phyloP scores from a whole-genome alignment of 768 basidiomycete genomes.

The Suillus sp. region DNA sequence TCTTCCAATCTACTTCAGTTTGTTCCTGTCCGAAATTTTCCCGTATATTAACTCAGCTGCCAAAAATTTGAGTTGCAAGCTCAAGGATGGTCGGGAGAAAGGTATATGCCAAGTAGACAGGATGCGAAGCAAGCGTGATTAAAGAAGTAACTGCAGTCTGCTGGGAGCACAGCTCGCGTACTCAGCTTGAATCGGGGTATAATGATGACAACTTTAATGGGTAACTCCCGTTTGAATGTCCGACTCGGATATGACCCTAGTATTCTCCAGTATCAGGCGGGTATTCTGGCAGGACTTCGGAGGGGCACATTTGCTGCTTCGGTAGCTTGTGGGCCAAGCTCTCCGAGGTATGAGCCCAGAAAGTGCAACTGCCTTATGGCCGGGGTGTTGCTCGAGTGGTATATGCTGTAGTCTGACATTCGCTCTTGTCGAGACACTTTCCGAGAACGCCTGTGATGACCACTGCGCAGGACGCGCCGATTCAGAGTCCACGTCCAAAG shows the following conservation, averaged over 20 bases:
- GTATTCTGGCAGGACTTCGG: constrained; percentile 95
- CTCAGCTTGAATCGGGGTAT: too few relatives aligned
- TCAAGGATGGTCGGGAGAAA: constrained; percentile 96
- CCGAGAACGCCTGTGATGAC: constrained; percentile 96
- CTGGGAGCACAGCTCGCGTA: too few relatives aligned
- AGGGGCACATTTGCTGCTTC: constrained; percentile 88
- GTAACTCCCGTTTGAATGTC: constrained; percentile 79
- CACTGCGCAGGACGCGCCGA: constrained; percentile 93
- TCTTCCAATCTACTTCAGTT: constrained; percentile 88
- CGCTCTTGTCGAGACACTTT: constrained; percentile 75
- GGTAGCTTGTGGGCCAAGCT: constrained; percentile 78
- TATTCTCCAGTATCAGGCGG: constrained; percentile 88
- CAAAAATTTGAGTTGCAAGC: constrained; percentile 82
- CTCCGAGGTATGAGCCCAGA: constrained; percentile 94
- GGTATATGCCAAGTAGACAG: constrained; percentile 91
- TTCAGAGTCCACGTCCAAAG: constrained; percentile 84
- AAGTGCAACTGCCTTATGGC: constrained; percentile 98
- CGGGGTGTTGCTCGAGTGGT: constrained; percentile 98
- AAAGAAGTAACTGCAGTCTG: too few relatives aligned
- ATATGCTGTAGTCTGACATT: constrained; percentile 91
- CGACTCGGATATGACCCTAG: constrained; percentile 96
- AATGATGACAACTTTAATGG: constrained; percentile 89
- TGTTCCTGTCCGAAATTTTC: constrained; percentile 68
- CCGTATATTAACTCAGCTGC: constrained; percentile 78
- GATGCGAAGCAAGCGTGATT: constrained; percentile 86